phyloP scores from a whole-genome alignment of 2,329 filamentous ascomycete genomes.

The Ophiostoma angusticollis region DNA sequence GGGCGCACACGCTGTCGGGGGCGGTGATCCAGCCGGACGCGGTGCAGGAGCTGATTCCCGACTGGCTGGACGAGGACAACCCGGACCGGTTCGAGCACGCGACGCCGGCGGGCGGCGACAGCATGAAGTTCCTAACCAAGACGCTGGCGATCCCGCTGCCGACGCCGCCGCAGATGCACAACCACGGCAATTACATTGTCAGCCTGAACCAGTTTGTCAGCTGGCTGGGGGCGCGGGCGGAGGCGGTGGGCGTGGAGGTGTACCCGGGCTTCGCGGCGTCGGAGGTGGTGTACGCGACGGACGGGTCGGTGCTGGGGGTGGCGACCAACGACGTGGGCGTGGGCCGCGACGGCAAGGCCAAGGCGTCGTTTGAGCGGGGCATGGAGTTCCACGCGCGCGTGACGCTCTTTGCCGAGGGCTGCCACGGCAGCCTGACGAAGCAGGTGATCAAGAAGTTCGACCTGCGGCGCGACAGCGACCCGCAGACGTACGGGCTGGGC shows the following conservation, averaged over 20 bases:
- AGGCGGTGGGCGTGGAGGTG: conserved; percentile 89
- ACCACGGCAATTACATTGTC: conserved; percentile 95
- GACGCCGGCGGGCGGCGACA: conserved; percentile 71
- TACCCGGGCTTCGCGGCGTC: conserved; percentile 93
- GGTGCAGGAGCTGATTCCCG: conserved; percentile 78
- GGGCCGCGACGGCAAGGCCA: conserved; percentile 66
- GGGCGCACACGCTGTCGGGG: conserved; percentile 88
- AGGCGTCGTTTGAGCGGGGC: conserved; percentile 83
- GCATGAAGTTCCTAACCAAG: conserved; percentile 90
- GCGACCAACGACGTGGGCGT: conserved; percentile 93
- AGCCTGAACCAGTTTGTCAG: conserved; percentile 89
- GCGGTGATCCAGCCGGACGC: conserved; percentile 87
- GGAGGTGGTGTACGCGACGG: conserved; percentile 74
- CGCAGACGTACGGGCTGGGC: conserved; percentile 89
- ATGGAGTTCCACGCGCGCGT: conserved; percentile 96
- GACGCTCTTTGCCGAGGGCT: conserved; percentile 88
- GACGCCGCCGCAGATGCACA: conserved; percentile 92
- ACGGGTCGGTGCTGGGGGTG: conserved; percentile 84
- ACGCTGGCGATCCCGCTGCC: conserved; percentile 66
- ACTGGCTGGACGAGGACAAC: conserved; percentile 87
- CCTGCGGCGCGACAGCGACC: conserved; percentile 73
- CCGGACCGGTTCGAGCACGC: conserved; percentile 75
- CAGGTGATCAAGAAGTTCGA: conserved; percentile 92
- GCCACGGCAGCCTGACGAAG: conserved; percentile 90
- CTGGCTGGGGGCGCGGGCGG: conserved; percentile 93